Conservation (phyloP, 441 rosid genomes). For the Metrosideros polymorpha region DNA sequence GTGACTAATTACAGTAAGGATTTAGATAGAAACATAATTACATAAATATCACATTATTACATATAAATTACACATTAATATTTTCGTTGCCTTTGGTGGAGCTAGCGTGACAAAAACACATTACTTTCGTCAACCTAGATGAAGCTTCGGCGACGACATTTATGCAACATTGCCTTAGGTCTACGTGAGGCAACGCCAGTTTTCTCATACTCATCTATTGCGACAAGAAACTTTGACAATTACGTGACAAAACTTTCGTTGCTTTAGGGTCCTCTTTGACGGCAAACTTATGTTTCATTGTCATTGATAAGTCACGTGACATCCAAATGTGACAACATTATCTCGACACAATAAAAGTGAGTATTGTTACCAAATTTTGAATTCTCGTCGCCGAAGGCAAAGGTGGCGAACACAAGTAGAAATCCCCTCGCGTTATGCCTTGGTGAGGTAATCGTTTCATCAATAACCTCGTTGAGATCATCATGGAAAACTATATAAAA, state of each 20-base stretch:
- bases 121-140: not conserved
- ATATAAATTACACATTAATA: too few species aligned
- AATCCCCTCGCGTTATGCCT: not conserved
- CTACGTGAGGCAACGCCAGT: not conserved
- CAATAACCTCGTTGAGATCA: too few species aligned
- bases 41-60: too few species aligned
- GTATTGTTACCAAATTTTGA: not conserved
- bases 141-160: not conserved
- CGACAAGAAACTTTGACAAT: not conserved
- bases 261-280: not conserved
- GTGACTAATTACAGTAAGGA: too few species aligned
- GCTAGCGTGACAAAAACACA: not conserved
- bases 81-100: not conserved
- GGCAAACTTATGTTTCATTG: not conserved
- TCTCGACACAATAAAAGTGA: not conserved
- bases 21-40: too few species aligned
- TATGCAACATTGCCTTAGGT: not conserved
- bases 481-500: too few species aligned
- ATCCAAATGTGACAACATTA: not conserved
- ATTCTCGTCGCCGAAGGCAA: not conserved
- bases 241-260: not conserved
- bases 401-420: not conserved
- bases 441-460: not conserved
- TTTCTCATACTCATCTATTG: not conserved
- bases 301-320: not conserved